phyloP scores from a whole-genome alignment of 169 alveolate genomes.

The Plasmodium fragile region DNA sequence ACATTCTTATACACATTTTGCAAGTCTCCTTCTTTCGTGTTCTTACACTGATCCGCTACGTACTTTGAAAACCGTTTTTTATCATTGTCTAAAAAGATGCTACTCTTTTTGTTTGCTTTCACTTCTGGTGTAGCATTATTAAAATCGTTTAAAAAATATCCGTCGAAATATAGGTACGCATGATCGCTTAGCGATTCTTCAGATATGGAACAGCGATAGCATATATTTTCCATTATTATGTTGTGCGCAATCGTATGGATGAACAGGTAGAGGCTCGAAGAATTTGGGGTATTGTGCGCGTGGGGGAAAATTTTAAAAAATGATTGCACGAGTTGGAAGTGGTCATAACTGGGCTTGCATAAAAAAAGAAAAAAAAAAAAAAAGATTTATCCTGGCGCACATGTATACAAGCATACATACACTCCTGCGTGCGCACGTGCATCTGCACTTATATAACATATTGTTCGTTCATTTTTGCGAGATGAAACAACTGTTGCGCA shows the following conservation, averaged over 20 bases:
- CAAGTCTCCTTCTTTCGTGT: neutral
- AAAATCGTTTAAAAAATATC: constrained; percentile 36
- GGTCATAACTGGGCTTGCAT: neutral
- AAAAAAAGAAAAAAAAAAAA: neutral
- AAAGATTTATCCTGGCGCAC: neutral
- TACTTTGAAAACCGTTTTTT: constrained; percentile 22
- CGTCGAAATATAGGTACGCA: constrained; percentile 36
- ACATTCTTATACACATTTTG: constrained; percentile 20
- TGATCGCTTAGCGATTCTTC: constrained; percentile 13
- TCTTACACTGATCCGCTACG: neutral
- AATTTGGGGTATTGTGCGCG: neutral
- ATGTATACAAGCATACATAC: neutral
- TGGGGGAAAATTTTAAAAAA: neutral
- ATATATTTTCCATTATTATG: constrained; percentile 21
- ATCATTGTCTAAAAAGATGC: constrained; percentile 13
- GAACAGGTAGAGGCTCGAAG: neutral
- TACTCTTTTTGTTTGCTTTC: neutral
- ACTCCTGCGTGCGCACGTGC: neutral
- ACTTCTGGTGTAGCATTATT: constrained; percentile 4
- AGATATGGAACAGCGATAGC: constrained; percentile 56
- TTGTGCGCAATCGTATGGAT: neutral
- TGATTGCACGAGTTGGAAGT: neutral
- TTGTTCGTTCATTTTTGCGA: neutral
- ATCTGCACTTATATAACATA: neutral
- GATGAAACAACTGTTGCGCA: neutral